Evolutionary conservation across 805 yeast genomes (phyloP), one percentile per base, ranked within the genome.

Genomic region (fission yeast (Schizosaccharomyces pombe)): DNA sequence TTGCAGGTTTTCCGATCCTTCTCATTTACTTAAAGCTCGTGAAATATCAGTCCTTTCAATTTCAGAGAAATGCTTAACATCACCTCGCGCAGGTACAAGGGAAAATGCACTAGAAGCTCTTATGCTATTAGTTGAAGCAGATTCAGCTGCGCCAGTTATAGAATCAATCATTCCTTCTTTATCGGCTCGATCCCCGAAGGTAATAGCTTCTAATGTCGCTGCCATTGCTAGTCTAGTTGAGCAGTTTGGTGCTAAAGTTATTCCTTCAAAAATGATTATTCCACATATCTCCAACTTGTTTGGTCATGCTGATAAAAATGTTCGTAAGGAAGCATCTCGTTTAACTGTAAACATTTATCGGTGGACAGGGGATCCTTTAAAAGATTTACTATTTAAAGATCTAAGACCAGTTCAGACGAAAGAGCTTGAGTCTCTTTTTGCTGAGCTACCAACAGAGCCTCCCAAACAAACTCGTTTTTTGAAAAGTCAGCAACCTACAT

Each of bases 321-420:
- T 91, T 5, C 75, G 98, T 62, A 75, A 78, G 1, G 94, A 83
- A 63, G 77, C 95, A 1, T 73, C 80, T 4, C 70, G 72, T 47
- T 69, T 89, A 58, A 71, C 86, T 0, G 76, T 84, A 3, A 82
- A 78, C 55, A 63, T 87, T 29, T 78, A 79, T 64, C 75, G 77
- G 56, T 83, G 91, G 82, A 72, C 82, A 63, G 91, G 93, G 1
- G 75, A 68, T 22, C 65, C 76, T 0, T 67, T 85, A 43, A 78
- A 78, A 54, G 71, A 72, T 14, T 63, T 79, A 0, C 67, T 85
- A 40, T 75, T 85, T 55, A 75, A 80, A 2, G 78, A 77, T 29
- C 72, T 91, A 67, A 91, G 89, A 64, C 94, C 95, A 0, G 85
- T 86, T 22, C 97, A 89, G 65, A 89, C 85, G 66, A 82, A 80